Conservation (phyloP, 139 green algal genomes). For the Edaphochlamys debaryana region DNA sequence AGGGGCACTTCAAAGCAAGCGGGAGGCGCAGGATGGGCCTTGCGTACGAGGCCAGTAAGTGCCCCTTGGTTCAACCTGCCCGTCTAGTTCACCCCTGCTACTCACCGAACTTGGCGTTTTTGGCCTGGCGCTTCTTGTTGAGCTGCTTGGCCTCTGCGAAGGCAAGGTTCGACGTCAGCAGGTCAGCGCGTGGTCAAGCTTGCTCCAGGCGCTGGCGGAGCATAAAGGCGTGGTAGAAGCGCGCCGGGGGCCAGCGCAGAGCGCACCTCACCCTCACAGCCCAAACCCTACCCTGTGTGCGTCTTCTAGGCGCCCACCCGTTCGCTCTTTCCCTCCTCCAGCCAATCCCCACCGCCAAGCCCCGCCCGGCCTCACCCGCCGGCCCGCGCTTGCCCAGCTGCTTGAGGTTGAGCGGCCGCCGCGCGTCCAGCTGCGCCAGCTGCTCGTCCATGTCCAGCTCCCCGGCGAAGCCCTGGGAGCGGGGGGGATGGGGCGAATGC, state of each 20-base stretch:
- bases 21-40: not conserved
- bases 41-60: no score
- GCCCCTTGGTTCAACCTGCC: no score
- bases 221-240: not conserved
- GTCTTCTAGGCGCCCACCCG: no score
- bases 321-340: no score
- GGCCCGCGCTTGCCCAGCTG: constrained; percentile 15
- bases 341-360: not conserved
- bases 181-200: no score
- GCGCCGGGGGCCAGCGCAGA: no score
- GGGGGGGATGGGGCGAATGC: not conserved
- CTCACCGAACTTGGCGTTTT: constrained; percentile 79
- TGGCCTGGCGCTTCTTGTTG: constrained; percentile 67
- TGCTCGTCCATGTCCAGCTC: constrained; percentile 84
- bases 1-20: no score
- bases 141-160: not conserved
- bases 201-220: no score
- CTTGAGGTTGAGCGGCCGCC: constrained; percentile 12
- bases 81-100: no score
- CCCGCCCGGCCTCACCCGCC: not conserved
- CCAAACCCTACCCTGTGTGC: no score
- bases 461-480: constrained; percentile 62
- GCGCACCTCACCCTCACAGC: no score
- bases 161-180: no score
- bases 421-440: constrained; percentile 55